Evolutionary conservation across 352 stramenopile species (phyloP), one percentile per base, ranked within the genome.

Genomic region (Blastocystis sp.): DNA sequence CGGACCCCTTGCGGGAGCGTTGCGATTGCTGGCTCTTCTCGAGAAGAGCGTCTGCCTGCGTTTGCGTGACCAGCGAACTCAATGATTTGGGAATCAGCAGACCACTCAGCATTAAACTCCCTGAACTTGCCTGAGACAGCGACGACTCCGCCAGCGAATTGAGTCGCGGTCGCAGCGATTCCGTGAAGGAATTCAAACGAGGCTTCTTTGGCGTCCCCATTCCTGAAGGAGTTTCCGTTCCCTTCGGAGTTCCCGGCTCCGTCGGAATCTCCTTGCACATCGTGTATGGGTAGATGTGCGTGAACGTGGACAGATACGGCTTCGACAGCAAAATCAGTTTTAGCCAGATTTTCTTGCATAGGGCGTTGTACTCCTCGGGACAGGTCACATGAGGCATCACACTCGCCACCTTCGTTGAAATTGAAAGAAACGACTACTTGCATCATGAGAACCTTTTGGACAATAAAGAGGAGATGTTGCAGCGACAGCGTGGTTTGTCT

Each of bases 291-390:
- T 78, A 78, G 40, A 78, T 78, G 44, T 78, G 36, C 4, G 67
- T 78, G n/a, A 78, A 78, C 14, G 67, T 34, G 32, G 67, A 78
- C 24, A 78, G 24, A 59, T 78, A 78, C 32, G 67, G 67, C 27
- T 78, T 78, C 24, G 67, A 63, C 18, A 42, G 24, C 27, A 78
- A 4, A 29, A 78, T 40, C 7, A 78, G 49, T n/a, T 46, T 42
- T 9, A 78, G 67, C 67, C 67, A 78, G n/a, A 78, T 78, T 18
- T 46, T 32, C n/a, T 78, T 78, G 32, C 67, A 78, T 24, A 78
- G 67, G n/a, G 27, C 24, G 38, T 78, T 51, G 42, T 78, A 78
- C 42, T 78, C 67, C 29, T 29, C 42, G 8, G 67, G 67, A 78
- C 67, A 78, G 4, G 40, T 18, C 3, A 78, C 42, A 51, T 46